Percentiles rank a stretch among this genome's conserved stretches.
Conservation (phyloP, 768 basidiomycete species). For the Rhodotorula paludigena region DNA sequence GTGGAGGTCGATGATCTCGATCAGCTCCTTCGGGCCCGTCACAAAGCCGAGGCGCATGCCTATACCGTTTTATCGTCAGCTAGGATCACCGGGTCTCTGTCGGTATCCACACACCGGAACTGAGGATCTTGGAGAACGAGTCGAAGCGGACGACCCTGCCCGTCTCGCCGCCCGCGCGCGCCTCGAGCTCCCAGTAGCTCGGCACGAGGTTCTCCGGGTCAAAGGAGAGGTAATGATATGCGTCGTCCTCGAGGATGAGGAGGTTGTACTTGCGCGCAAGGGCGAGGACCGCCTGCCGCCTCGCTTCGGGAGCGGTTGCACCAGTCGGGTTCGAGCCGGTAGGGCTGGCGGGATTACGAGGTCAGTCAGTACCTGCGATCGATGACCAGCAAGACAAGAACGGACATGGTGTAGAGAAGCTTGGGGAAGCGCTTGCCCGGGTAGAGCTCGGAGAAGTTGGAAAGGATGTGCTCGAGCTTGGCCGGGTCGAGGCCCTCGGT, state of each 20-base stretch:
- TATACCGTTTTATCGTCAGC: too few species aligned
- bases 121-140: conserved; percentile 73
- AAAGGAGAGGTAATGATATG: conserved; percentile 60
- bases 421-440: conserved; percentile 65
- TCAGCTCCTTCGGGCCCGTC: conserved; percentile 64
- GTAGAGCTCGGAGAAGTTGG: conserved; percentile 60
- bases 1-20: conserved; percentile 66
- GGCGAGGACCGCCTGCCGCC: conserved; percentile 58
- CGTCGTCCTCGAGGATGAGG: conserved; percentile 71
- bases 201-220: conserved; percentile 58
- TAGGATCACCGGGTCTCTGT: too few species aligned
- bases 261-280: conserved; percentile 70
- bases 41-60: conserved; percentile 78
- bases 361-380: background rate
- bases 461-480: conserved; percentile 61
- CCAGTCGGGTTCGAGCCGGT: conserved; percentile 83
- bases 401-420: conserved; percentile 66
- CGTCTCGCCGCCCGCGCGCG: conserved; percentile 56
- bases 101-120: conserved; percentile 43
- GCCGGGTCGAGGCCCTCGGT: conserved; percentile 61
- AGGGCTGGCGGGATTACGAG: conserved; percentile 41
- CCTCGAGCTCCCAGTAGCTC: conserved; percentile 78
- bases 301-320: conserved; percentile 64
- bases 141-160: conserved; percentile 85
- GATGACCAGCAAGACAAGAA: background rate